Percentiles rank a stretch among this genome's conserved stretches.
Conservation (phyloP, 495 filamentous ascomycete genomes). For the Lasiosphaeria ovina region DNA sequence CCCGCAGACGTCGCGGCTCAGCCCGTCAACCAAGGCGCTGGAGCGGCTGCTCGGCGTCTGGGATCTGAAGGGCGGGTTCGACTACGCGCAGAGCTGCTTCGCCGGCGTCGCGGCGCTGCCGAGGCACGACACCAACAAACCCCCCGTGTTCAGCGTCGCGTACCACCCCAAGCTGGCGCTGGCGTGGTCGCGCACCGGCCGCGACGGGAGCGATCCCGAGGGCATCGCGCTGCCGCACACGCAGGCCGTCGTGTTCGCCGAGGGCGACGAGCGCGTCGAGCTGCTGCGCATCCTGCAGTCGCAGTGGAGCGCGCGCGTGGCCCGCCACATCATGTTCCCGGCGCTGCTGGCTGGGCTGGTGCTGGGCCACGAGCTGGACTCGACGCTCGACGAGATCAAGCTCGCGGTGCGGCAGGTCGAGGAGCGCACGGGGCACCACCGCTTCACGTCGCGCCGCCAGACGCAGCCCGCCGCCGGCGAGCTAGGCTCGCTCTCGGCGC, state of each 20-base stretch:
- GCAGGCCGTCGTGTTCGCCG: slow-evolving; percentile 21
- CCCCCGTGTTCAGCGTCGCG: slow-evolving; percentile 19
- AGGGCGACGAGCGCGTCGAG: slow-evolving; percentile 25
- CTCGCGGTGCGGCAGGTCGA: slow-evolving; percentile 26
- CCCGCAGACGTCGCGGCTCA: background rate
- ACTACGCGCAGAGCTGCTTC: slow-evolving; percentile 25
- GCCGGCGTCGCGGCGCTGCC: slow-evolving; percentile 23
- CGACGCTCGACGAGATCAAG: slow-evolving; percentile 30
- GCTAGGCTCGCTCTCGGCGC: slow-evolving; percentile 24
- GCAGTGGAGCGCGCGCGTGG: slow-evolving; percentile 15
- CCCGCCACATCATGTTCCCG: slow-evolving; percentile 29
- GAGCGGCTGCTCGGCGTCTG: slow-evolving; percentile 14
- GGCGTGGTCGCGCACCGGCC: slow-evolving; percentile 20
- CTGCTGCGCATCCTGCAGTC: slow-evolving; percentile 20
- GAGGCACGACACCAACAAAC: background rate
- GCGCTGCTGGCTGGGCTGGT: slow-evolving; percentile 25
- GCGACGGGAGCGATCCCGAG: background rate
- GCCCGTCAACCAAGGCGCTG: slow-evolving; percentile 18
- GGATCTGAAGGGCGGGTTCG: slow-evolving; percentile 16
- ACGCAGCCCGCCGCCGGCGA: slow-evolving; percentile 29
- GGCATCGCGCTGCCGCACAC: slow-evolving; percentile 1
- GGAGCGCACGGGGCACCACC: slow-evolving; percentile 29
- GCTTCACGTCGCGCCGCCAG: slow-evolving; percentile 24
- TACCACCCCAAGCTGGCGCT: slow-evolving; percentile 30
- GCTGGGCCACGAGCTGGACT: slow-evolving; percentile 27